These are phyloP conservation scores for Aristolochia californica DNA, from an alignment of 164 flowering plant genomes.

Conservation along the genomic window DNA sequence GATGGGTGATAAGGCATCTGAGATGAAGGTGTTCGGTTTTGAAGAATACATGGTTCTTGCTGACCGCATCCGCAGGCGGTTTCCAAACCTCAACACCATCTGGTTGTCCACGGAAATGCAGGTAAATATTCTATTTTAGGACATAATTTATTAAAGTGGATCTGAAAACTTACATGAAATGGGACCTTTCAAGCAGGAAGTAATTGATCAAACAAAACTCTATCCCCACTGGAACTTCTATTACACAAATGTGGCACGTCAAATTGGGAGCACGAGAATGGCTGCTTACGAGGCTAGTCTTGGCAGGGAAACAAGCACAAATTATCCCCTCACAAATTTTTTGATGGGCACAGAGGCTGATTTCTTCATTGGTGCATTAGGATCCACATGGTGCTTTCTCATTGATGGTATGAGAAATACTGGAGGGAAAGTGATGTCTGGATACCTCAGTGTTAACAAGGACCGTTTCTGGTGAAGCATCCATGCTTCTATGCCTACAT, in stretches of 20 bases:
- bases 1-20: conserved; percentile 98
- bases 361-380: conserved; percentile 87
- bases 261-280: conserved; percentile 72
- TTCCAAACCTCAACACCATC: conserved; percentile 61
- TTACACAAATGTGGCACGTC: conserved; percentile 76
- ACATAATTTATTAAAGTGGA: neutral
- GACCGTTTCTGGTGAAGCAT: conserved; percentile 58
- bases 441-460: conserved; percentile 69
- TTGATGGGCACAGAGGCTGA: conserved; percentile 70
- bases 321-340: conserved; percentile 65
- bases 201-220: conserved; percentile 47
- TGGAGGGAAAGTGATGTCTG: conserved; percentile 75
- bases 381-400: conserved; percentile 94
- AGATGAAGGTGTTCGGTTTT: conserved; percentile 84
- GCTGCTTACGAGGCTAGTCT: conserved; percentile 81
- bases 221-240: conserved; percentile 67
- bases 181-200: conserved; percentile 40
- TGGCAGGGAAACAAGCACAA: conserved; percentile 76
- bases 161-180: neutral
- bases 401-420: conserved; percentile 97
- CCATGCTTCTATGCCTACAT: neutral
- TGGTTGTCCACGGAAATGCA: conserved; percentile 99
- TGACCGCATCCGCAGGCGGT: conserved; percentile 44
- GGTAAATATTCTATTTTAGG: conserved; percentile 25
- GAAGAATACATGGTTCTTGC: conserved; percentile 77